Percentiles rank a stretch among this genome's conserved stretches.
Conservation (phyloP, 176 grass and related monocot genomes). For the Metroxylon sagu region DNA sequence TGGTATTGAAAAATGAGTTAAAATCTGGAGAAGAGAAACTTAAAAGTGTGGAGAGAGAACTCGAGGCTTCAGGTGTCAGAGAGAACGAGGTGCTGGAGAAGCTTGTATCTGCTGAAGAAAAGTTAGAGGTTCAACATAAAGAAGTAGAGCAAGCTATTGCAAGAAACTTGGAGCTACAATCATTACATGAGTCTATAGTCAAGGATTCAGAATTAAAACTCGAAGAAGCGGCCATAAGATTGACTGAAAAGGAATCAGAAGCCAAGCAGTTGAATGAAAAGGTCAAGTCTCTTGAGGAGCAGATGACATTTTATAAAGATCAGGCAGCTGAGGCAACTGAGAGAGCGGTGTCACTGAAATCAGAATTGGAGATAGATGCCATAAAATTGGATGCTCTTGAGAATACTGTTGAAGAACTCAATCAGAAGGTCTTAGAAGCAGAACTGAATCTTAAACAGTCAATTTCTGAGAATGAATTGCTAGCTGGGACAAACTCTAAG, state of each 20-base stretch:
- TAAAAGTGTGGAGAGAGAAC: neutral
- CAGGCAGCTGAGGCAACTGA: slow-evolving; percentile 43
- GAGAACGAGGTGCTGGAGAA: neutral
- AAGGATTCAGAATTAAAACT: slow-evolving; percentile 78
- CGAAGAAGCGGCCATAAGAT: slow-evolving; percentile 36
- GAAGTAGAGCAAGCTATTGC: slow-evolving; percentile 57
- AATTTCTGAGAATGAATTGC: slow-evolving; percentile 35
- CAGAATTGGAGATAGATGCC: slow-evolving; percentile 68
- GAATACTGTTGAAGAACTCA: slow-evolving; percentile 46
- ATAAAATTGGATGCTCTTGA: slow-evolving; percentile 51
- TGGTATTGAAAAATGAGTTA: too few relatives aligned
- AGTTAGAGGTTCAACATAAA: slow-evolving; percentile 62
- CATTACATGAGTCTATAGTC: slow-evolving; percentile 56
- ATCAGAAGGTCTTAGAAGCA: slow-evolving; percentile 36
- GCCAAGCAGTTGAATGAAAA: slow-evolving; percentile 43
- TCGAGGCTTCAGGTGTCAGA: neutral
- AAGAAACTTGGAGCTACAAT: slow-evolving; percentile 63
- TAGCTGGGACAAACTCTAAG: slow-evolving; percentile 32
- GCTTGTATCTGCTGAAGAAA: slow-evolving; percentile 53
- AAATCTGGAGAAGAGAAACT: too few relatives aligned
- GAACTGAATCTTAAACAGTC: slow-evolving; percentile 43
- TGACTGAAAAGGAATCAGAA: slow-evolving; percentile 48
- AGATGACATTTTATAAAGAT: slow-evolving; percentile 40
- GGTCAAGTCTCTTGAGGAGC: slow-evolving; percentile 41
- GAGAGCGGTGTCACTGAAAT: slow-evolving; percentile 51